Conservation (phyloP, 108 stramenopile genomes). For the Nannochloropsis gaditana region DNA sequence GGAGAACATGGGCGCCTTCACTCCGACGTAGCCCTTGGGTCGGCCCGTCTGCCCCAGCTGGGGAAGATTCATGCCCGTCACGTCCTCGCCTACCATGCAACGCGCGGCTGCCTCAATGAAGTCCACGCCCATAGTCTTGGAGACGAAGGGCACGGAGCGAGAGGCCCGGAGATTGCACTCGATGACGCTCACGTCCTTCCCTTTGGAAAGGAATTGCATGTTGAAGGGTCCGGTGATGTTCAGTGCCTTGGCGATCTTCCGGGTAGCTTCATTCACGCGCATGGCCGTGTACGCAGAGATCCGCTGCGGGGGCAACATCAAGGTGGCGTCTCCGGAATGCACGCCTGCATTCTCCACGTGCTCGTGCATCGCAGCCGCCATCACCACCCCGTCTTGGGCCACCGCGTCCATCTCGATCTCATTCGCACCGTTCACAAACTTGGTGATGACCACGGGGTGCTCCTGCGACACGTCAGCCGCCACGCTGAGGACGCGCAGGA, state of each 20-base stretch:
- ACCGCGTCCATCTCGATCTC: slow-evolving; percentile 98
- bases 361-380: slow-evolving; percentile 90
- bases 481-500: slow-evolving; percentile 72
- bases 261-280: slow-evolving; percentile 74
- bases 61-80: slow-evolving; percentile 79
- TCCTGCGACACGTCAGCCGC: slow-evolving; percentile 91
- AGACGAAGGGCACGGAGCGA: slow-evolving; percentile 96
- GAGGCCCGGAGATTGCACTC: slow-evolving; percentile 97
- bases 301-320: slow-evolving; percentile 57
- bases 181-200: slow-evolving; percentile 88
- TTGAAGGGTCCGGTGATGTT: slow-evolving; percentile 98
- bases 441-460: slow-evolving; percentile 91
- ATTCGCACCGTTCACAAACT: slow-evolving; percentile 85
- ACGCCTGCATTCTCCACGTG: slow-evolving; percentile 98
- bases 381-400: slow-evolving; percentile 76
- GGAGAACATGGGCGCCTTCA: slow-evolving; percentile 98
- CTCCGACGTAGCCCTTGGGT: slow-evolving; percentile 83
- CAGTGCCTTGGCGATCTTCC: slow-evolving; percentile 79
- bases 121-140: slow-evolving; percentile 95
- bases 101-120: slow-evolving; percentile 92
- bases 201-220: slow-evolving; percentile 96
- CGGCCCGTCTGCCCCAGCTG: slow-evolving; percentile 73
- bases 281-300: slow-evolving; percentile 65
- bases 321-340: slow-evolving; percentile 67
- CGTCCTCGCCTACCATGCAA: slow-evolving; percentile 64